A percentile compares a stretch with the other conserved stretches of the same genome.
phyloP scores from a whole-genome alignment of 2,329 filamentous ascomycete species.

The Diaporthe ampelina region DNA sequence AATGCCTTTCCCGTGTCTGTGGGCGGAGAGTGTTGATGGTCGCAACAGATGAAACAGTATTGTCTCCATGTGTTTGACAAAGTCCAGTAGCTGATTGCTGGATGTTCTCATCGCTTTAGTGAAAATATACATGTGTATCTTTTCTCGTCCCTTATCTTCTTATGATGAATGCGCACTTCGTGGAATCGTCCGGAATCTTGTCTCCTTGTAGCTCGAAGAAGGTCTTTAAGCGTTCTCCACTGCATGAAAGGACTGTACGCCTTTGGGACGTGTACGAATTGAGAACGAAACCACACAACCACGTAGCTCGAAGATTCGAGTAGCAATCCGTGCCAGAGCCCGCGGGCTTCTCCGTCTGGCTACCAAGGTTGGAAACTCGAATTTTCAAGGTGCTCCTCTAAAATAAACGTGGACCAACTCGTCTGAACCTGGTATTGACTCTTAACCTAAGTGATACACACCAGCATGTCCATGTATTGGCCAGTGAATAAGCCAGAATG shows the following conservation, averaged over 20 bases:
- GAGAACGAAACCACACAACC: too few relatives aligned
- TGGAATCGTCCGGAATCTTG: too few relatives aligned
- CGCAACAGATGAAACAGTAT: background rate
- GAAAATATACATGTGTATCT: too few relatives aligned
- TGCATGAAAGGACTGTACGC: too few relatives aligned
- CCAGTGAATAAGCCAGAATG: background rate
- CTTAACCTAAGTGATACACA: background rate
- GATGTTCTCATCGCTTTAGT: too few relatives aligned
- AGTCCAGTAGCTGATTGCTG: background rate
- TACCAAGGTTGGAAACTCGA: background rate
- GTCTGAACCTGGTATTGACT: too few relatives aligned
- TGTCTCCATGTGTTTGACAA: background rate
- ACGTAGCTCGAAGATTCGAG: background rate
- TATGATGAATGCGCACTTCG: too few relatives aligned
- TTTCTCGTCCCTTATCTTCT: too few relatives aligned
- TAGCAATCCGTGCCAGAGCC: background rate
- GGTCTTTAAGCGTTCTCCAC: too few relatives aligned
- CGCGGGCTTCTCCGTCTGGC: background rate
- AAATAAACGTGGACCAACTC: too few relatives aligned
- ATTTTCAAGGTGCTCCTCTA: fast-evolving
- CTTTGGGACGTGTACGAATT: too few relatives aligned
- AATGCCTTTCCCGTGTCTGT: background rate
- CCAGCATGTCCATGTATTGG: background rate
- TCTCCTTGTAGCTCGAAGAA: background rate
- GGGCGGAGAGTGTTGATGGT: too few relatives aligned